A percentile compares a stretch with the other conserved stretches of the same genome.
Evolutionary conservation across 495 filamentous ascomycete species (phyloP).

Genomic region (Talaromyces liani): DNA sequence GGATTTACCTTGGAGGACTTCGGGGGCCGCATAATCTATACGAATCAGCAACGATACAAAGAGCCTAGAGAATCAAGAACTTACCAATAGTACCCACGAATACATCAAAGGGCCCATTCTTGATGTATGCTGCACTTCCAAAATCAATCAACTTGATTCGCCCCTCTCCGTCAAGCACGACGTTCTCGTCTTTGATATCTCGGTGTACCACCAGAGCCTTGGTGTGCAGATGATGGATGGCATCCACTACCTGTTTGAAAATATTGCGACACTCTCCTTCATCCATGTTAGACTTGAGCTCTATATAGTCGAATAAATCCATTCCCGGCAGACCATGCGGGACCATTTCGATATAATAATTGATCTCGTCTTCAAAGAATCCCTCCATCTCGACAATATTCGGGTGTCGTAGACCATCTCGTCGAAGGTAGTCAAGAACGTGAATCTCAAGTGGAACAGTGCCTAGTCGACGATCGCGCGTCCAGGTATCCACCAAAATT

Average conservation of each 20-base stretch:
- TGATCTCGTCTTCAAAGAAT: slow-evolving; percentile 96
- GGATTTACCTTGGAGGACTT: slow-evolving; percentile 87
- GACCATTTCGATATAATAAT: slow-evolving; percentile 99
- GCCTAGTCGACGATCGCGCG: slow-evolving; percentile 85
- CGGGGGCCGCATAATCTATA: slow-evolving; percentile 92
- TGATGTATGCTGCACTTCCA: slow-evolving; percentile 95
- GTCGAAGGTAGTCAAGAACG: slow-evolving; percentile 86
- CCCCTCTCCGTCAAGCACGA: slow-evolving; percentile 90
- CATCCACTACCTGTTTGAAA: slow-evolving; percentile 84
- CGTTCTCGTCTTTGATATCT: slow-evolving; percentile 98
- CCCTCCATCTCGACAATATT: slow-evolving; percentile 99
- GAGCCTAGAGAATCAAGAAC: slow-evolving; percentile 17
- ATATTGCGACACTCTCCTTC: slow-evolving; percentile 90
- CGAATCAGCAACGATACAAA: not conserved
- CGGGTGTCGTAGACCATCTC: slow-evolving; percentile 79
- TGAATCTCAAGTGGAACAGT: slow-evolving; percentile 98
- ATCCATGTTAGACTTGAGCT: slow-evolving; percentile 93
- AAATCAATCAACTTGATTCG: slow-evolving; percentile 98
- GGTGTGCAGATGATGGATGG: slow-evolving; percentile 84
- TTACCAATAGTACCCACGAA: slow-evolving; percentile 98
- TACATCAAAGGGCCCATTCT: slow-evolving; percentile 96
- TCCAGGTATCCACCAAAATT: slow-evolving; percentile 98
- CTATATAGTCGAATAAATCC: slow-evolving; percentile 99
- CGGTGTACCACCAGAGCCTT: slow-evolving; percentile 91
- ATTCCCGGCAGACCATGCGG: slow-evolving; percentile 95